Evolutionary conservation across 208 protist species (phyloP).

Genomic region (Kentomonas sorsogonicus): DNA sequence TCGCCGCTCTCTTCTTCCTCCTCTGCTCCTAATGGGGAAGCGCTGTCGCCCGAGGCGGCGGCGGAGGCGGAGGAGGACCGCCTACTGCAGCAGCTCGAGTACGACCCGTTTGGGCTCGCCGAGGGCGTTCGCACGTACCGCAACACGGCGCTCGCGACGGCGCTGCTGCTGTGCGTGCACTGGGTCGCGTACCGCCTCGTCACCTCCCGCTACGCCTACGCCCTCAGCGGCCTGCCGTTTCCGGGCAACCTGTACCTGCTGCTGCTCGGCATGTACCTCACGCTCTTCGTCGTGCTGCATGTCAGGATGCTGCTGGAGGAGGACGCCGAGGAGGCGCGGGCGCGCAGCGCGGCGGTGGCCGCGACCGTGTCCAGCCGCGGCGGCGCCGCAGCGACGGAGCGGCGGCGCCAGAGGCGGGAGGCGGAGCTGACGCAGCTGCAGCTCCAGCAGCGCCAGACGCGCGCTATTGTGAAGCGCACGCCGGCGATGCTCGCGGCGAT

Average conservation of each 20-base stretch:
- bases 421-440: not conserved
- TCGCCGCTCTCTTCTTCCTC: no score
- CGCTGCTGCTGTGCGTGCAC: constrained; percentile 19
- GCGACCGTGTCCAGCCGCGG: not conserved
- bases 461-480: constrained; percentile 12
- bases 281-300: constrained; percentile 41
- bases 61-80: constrained; percentile 11
- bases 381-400: no score
- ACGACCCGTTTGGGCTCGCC: constrained; percentile 63
- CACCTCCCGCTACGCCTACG: constrained; percentile 67
- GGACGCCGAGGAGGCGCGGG: constrained; percentile 19
- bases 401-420: no score
- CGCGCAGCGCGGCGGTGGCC: not conserved
- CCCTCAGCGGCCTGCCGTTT: constrained; percentile 66
- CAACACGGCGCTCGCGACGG: constrained; percentile 23
- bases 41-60: not conserved
- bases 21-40: no score
- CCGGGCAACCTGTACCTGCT: constrained; percentile 61
- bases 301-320: constrained; percentile 50
- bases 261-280: constrained; percentile 47
- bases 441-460: constrained; percentile 10
- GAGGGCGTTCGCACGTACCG: constrained; percentile 31
- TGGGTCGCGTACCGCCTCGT: constrained; percentile 70
- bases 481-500: constrained; percentile 36
- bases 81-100: constrained; percentile 38